phyloP scores from a whole-genome alignment of 2,329 filamentous ascomycete species.

The Helotiales sp. region DNA sequence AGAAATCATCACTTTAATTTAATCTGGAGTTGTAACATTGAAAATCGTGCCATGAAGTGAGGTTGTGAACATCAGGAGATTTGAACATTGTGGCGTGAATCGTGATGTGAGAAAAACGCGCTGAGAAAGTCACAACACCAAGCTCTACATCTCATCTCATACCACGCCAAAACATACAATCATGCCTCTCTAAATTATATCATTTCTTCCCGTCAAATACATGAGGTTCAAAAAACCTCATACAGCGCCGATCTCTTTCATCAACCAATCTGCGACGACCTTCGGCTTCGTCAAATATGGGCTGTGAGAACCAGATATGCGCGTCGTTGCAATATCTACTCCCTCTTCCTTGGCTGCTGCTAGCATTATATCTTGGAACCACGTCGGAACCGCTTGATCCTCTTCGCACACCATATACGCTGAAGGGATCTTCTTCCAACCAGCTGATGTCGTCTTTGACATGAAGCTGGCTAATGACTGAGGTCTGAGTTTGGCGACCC shows the following conservation, averaged over 20 bases:
- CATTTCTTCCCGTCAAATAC: not conserved
- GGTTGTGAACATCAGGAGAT: not conserved
- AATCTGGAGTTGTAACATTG: not conserved
- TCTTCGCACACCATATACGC: conserved; percentile 23
- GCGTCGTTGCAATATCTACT: conserved; percentile 14
- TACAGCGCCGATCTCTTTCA: conserved; percentile 6
- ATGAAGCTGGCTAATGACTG: conserved; percentile 17
- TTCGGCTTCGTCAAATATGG: conserved; percentile 16
- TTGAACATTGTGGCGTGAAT: not conserved
- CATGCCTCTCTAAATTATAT: not conserved
- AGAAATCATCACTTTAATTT: not conserved
- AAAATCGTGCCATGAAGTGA: not conserved
- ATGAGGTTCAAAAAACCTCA: not conserved
- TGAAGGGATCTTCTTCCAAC: conserved; percentile 20
- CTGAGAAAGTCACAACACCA: not conserved
- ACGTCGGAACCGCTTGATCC: conserved; percentile 15
- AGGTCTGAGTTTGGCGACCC: conserved; percentile 11
- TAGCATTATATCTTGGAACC: conserved; percentile 19
- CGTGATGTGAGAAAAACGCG: not conserved
- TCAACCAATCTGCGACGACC: conserved; percentile 12
- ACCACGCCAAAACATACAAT: not conserved
- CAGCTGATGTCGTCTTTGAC: conserved; percentile 7
- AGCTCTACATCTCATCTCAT: not conserved
- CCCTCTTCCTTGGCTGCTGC: conserved; percentile 8
- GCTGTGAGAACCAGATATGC: conserved; percentile 16